Evolutionary conservation across 1,284 basidiomycete genomes (phyloP).

Genomic region (Sanghuangporus sanghuang): DNA sequence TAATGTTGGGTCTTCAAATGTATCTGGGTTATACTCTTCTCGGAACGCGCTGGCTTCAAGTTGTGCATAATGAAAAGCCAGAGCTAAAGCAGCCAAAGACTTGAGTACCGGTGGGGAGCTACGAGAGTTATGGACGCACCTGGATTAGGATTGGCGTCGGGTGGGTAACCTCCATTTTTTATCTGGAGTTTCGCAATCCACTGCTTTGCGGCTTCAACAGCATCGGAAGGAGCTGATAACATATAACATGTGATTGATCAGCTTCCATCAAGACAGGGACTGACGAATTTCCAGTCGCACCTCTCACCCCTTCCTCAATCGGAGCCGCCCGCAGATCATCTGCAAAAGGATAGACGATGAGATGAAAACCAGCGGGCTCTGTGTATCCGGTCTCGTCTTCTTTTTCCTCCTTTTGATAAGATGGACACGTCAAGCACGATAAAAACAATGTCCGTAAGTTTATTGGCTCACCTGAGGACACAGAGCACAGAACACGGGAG

Average conservation of each 20-base stretch:
- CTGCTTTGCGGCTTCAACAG: constrained; percentile 62
- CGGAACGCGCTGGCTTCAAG: constrained; percentile 90
- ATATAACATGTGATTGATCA: background rate
- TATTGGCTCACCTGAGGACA: constrained; percentile 71
- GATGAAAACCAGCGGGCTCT: constrained; percentile 87
- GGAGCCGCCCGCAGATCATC: constrained; percentile 88
- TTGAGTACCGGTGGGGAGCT: background rate
- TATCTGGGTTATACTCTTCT: constrained; percentile 73
- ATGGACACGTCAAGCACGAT: background rate
- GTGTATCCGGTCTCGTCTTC: constrained; percentile 70
- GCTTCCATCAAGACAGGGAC: background rate
- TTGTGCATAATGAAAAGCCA: constrained; percentile 86
- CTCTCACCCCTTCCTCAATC: constrained; percentile 49
- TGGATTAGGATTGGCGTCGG: constrained; percentile 91
- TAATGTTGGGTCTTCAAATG: constrained; percentile 74
- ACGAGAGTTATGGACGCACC: constrained; percentile 37
- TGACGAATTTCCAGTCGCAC: constrained; percentile 29
- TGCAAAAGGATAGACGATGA: constrained; percentile 87
- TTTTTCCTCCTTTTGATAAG: constrained; percentile 61
- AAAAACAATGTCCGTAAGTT: constrained; percentile 1
- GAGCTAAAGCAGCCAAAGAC: constrained; percentile 33
- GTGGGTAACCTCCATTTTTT: constrained; percentile 77
- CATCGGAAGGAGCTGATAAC: constrained; percentile 56
- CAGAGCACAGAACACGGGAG: constrained; percentile 81
- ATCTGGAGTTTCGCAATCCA: constrained; percentile 79